Base-by-base conservation (phyloP, 2,329 filamentous ascomycete species). In the Xylaria polymorpha region DNA sequence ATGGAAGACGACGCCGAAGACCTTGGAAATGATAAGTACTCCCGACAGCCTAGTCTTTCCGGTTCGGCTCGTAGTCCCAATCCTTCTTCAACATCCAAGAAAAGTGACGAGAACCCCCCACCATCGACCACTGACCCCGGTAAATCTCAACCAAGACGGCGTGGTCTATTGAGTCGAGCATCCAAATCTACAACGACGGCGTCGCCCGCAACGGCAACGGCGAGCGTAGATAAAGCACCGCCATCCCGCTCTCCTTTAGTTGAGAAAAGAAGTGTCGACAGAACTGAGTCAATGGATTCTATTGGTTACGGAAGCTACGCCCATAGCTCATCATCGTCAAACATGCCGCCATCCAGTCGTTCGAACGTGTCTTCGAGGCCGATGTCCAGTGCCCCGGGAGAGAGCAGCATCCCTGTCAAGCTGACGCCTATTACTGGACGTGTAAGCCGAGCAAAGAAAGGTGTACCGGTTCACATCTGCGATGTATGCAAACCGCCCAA, bases 371-470 rank as follows among this genome's bases (percentile, higher is more conserved):
- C 80, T 35, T 81, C 81, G 76, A 81, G 85, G 67, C 85, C 84
- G 7, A 80, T 84, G 73, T 75, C 79, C 64, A 75, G 78, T 65
- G 74, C 76, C 53, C 68, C 74, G 18, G 70, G 73, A 46, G 75
- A 78, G 53, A 72, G 76, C 48, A 83, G 84, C 48, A 68, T 81
- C 15, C 81, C 82, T 18, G 78, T 86, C 73, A 88, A 85, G 76
- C 78, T 86, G 71, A 88, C 86, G 25, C 86, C 86, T 12, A 86
- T 88, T 70, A 88, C 86, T 35, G 80, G 84, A 22, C 84, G 86
- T 69, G 84, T 87, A 48, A 88, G 86, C 75, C 83, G 86, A 71
- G 86, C 86, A 55, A 87, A 86, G 81, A 88, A 88, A 76, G 86
- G 86, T 14, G 80, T 88, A n/a, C 85, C 85, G 18, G 86, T 88